A percentile compares a stretch with the other conserved stretches of the same genome.
Evolutionary conservation across 805 yeast species (phyloP).

Genomic region (Candida peoriensis): DNA sequence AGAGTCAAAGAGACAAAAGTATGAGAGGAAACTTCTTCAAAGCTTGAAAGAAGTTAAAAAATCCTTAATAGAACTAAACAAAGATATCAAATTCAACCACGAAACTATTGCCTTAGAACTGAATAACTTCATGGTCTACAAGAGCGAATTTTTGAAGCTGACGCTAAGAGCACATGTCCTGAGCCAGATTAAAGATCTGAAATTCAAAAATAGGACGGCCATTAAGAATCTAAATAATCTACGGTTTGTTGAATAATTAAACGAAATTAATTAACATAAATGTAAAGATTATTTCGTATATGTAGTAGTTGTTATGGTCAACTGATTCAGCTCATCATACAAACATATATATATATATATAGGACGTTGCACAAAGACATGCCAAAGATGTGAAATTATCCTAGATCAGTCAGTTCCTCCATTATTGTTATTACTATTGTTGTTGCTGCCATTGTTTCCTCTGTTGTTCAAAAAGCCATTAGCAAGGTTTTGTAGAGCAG

Average conservation of each 20-base stretch:
- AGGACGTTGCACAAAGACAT: too few species aligned
- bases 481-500: slow-evolving; percentile 70
- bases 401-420: background rate
- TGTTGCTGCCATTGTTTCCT: slow-evolving; percentile 6
- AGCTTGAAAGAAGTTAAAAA: slow-evolving; percentile 37
- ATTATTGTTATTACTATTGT: background rate
- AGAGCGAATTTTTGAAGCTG: slow-evolving; percentile 34
- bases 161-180: slow-evolving; percentile 31
- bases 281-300: too few species aligned
- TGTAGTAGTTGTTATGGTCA: too few species aligned
- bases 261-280: too few species aligned
- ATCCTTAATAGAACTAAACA: slow-evolving; percentile 38
- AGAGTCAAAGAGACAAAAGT: slow-evolving; percentile 47
- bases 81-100: slow-evolving; percentile 47
- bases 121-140: slow-evolving; percentile 51
- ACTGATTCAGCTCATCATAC: too few species aligned
- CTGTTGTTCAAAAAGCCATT: slow-evolving; percentile 49
- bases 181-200: slow-evolving; percentile 25
- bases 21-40: slow-evolving; percentile 36
- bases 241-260: too few species aligned
- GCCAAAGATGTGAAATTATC: background rate
- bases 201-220: slow-evolving; percentile 18
- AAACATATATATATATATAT: too few species aligned
- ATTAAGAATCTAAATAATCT: slow-evolving; percentile 20
- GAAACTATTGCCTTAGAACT: slow-evolving; percentile 61